These are phyloP conservation scores for Didymella keratinophila DNA, from an alignment of 2,329 filamentous ascomycete species.

Conservation along the genomic window DNA sequence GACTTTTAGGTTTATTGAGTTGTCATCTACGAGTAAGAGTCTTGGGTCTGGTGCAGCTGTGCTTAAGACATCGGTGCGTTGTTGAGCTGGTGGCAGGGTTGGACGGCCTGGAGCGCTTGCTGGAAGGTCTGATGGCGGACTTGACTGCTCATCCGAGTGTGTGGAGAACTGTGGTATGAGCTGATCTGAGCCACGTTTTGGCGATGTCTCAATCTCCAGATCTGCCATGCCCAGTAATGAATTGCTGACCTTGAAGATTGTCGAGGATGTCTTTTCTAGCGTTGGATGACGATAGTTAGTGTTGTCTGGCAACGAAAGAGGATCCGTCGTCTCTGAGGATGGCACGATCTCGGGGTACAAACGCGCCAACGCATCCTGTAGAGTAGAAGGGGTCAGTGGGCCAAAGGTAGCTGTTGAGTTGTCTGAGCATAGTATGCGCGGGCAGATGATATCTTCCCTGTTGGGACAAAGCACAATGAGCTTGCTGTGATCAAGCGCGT, in stretches of 20 bases:
- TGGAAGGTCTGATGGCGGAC: neutral
- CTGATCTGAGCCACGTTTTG: too few species aligned
- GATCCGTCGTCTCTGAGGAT: neutral
- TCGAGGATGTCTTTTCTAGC: neutral
- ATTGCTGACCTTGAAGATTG: neutral
- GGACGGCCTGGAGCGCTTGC: neutral
- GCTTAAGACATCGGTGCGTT: neutral
- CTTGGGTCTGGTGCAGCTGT: neutral
- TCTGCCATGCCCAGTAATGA: neutral
- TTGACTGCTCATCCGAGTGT: too few species aligned
- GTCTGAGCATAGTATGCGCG: neutral
- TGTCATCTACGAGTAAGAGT: neutral
- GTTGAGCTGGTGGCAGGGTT: too few species aligned
- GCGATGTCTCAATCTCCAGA: neutral
- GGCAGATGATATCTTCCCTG: neutral
- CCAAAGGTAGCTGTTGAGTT: neutral
- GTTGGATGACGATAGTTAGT: neutral
- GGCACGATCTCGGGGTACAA: neutral
- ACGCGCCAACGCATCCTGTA: neutral
- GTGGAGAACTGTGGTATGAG: too few species aligned
- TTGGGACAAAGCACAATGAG: neutral
- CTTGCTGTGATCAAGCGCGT: neutral
- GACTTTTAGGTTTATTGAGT: neutral
- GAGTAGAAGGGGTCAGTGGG: neutral
- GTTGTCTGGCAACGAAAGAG: neutral